Evolutionary conservation across 148 eudicot species (phyloP), one percentile per base, ranked within the genome.

Genomic region (Gaultheria prostrata): DNA sequence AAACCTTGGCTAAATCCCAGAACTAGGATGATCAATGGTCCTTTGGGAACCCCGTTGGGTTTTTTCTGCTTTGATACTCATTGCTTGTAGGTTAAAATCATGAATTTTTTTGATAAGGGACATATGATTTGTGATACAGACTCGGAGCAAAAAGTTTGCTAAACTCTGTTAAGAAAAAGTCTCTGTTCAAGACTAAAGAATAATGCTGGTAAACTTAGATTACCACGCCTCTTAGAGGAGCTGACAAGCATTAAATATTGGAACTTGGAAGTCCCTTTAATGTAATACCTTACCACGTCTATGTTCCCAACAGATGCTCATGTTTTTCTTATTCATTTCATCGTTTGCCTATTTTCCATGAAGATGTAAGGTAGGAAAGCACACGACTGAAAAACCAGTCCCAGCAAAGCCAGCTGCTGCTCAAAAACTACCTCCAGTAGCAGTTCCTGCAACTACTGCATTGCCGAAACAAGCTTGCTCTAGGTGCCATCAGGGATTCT

Each of bases 401-500:
- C 82, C 89, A 75, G 84, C 89, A 69, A 94, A 91, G 88, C 84
- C 90, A 32, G 82, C 88, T 77, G 79, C 89, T 59, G 63, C 79
- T 76, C 84, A 90, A 11, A 92, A 82, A 56, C 82, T 86, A 69
- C 32, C 63, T 77, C 84, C 92, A 84, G 24, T 80, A 57, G 85
- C 87, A 85, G 86, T 83, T 84, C 82, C 90, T 57, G 43, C 87
- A 67, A 77, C 80, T 65, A 83, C 83, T 87, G 72, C 87, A 15
- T 89, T 91, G 24, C 80, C 93, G 8, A 90, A 85, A 83, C 97
- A 93, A 56, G 84, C 87, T 83, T 96, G 99, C 86, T 79, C 97
- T 78, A 90, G 99, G 91, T 96, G 99, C 89, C 93, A 81, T 73
- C 99, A 93, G 82, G 98, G 99, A 67, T 94, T 94, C 91, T 96